A percentile compares a stretch with the other conserved stretches of the same genome.
These are phyloP conservation scores for Cryptosporidium sp. DNA, from an alignment of 169 alveolate genomes.

Conservation along the genomic window DNA sequence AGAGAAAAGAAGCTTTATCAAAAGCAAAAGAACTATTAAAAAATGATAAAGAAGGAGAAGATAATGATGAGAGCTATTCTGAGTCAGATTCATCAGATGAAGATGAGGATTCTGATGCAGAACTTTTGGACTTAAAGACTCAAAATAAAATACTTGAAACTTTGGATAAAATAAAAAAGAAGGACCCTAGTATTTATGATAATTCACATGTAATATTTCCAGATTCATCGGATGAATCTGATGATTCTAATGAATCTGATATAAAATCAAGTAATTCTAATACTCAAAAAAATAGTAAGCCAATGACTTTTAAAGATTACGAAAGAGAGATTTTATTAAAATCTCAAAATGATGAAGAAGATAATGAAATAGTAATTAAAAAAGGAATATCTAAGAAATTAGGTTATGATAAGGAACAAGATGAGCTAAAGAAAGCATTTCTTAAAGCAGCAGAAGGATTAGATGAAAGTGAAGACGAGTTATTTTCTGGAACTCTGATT, in stretches of 20 bases:
- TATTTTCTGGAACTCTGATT: slow-evolving; percentile 23
- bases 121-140: slow-evolving; percentile 80
- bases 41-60: slow-evolving; percentile 1
- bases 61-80: slow-evolving; percentile 5
- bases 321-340: slow-evolving; percentile 57
- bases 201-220: slow-evolving; percentile 78
- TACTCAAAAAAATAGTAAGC: slow-evolving; percentile 12
- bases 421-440: slow-evolving; percentile 54
- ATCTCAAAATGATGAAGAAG: slow-evolving; percentile 35
- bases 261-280: neutral
- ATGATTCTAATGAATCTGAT: neutral
- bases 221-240: slow-evolving; percentile 28
- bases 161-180: slow-evolving; percentile 79
- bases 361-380: slow-evolving; percentile 11
- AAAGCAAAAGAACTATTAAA: slow-evolving; percentile 47
- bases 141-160: slow-evolving; percentile 84
- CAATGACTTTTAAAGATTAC: slow-evolving; percentile 68
- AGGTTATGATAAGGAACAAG: slow-evolving; percentile 75
- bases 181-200: slow-evolving; percentile 84
- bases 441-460: slow-evolving; percentile 71
- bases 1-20: slow-evolving; percentile 62
- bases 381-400: neutral
- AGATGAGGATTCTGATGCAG: slow-evolving; percentile 86
- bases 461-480: slow-evolving; percentile 45
- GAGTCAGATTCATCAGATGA: slow-evolving; percentile 65